These are phyloP conservation scores for Tylopilus plumbeoviolaceoides DNA, from an alignment of 768 basidiomycete genomes.

Conservation along the genomic window DNA sequence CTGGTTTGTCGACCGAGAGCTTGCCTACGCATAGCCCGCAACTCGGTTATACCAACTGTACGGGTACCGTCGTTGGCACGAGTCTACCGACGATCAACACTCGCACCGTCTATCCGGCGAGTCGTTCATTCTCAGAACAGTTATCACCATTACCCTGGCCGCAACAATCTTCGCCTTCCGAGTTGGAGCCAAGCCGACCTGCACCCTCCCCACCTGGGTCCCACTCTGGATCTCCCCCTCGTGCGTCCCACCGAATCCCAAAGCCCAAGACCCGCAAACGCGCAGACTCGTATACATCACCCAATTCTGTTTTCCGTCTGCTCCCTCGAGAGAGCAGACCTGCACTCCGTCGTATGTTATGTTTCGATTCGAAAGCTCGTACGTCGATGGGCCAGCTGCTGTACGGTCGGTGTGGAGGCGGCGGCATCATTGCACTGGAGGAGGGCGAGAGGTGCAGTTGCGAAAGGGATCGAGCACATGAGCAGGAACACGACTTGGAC, in stretches of 20 bases:
- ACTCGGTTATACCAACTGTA: not conserved
- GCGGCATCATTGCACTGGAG: constrained; percentile 52
- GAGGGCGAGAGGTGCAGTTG: constrained; percentile 62
- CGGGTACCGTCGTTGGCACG: not conserved
- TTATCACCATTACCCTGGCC: not conserved
- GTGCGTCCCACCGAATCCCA: constrained; percentile 23
- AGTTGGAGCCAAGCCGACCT: constrained; percentile 24
- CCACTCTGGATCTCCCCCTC: constrained; percentile 5
- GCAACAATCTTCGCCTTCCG: constrained; percentile 15
- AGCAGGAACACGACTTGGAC: constrained; percentile 32
- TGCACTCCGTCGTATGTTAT: constrained; percentile 90
- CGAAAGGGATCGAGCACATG: constrained; percentile 32
- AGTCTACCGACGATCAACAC: constrained; percentile 5
- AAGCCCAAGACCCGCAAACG: constrained; percentile 36
- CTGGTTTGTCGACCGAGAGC: constrained; percentile 73
- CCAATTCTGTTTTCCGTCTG: constrained; percentile 92
- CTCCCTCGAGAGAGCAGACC: constrained; percentile 90
- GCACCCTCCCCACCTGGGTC: constrained; percentile 21
- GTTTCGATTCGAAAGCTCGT: constrained; percentile 80
- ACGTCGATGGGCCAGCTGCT: constrained; percentile 92
- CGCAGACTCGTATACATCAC: constrained; percentile 23
- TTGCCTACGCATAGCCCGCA: constrained; percentile 34
- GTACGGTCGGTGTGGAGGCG: constrained; percentile 71
- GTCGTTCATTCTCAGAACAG: constrained; percentile 2
- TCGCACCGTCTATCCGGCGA: not conserved